Base-by-base conservation (phyloP, 768 basidiomycete species). In the Steccherinum ochraceum region DNA sequence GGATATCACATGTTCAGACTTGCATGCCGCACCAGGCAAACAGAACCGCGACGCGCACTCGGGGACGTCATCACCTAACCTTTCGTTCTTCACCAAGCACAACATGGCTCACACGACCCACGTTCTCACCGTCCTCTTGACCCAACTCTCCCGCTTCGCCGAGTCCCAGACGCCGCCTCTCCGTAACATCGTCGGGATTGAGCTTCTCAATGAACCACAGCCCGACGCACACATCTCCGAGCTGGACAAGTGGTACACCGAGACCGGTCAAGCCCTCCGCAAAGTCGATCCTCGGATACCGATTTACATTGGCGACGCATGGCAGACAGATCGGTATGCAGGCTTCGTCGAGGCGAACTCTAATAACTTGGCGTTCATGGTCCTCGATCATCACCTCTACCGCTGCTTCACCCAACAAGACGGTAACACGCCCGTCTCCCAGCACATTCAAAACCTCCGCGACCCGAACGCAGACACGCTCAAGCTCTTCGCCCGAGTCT, bases 371-470 rank as follows among this genome's bases (percentile, higher is more conserved):
- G 49, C 69, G 51, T 60, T 80, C 24, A 69, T 82, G 18, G 80
- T 84, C 12, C 69, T 91, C 39, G 90, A 93, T 63, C 86, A 90
- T 56, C 90, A 92, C 60, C 74, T 92, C 19, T 93, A 92, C 60
- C 79, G 90, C 21, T 89, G 87, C 64, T 89, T 90, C 64, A 86
- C 86, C 0, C 53, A 63, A 0, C 67, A 67, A 1, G 90, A 93
- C 63, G 76, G 66, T 16, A 52, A 63, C 1, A 80, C 78, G 2
- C 62, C 76, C 5, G 86, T 77, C 0, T 60, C 73, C 2, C 72
- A 77, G 41, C 89, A 88, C 59, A 71, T 80, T 5, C 59, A 63
- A 42, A 65, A 73, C 0, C 67, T 89, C 18, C 55, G 64, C 62
- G 72, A 77, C 45, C 61, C 61, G 0, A 69, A 64, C 40, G 75